These are phyloP conservation scores for Pachysandra terminalis DNA, from an alignment of 164 flowering plant species.

Conservation along the genomic window DNA sequence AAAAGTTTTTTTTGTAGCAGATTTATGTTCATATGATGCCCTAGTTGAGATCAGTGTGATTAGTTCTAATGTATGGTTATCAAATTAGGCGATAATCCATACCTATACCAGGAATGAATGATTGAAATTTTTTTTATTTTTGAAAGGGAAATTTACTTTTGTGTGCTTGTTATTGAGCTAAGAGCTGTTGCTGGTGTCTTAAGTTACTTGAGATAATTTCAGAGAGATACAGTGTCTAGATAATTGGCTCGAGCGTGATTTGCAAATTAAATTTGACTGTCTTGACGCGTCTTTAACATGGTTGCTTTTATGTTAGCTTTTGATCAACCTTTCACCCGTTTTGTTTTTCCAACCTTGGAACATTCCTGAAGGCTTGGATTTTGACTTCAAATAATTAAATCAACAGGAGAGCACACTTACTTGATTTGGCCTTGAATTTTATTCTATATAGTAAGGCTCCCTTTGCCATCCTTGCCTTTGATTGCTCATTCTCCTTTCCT, in stretches of 20 bases:
- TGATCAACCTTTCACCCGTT: too few species aligned
- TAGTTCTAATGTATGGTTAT: background rate
- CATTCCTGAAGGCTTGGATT: background rate
- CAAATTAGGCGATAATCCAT: background rate
- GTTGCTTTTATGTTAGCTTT: background rate
- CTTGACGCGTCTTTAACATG: background rate
- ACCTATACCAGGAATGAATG: too few species aligned
- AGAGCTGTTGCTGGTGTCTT: background rate
- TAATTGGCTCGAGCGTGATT: background rate
- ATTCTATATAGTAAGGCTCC: too few species aligned
- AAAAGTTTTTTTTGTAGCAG: background rate
- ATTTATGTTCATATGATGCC: background rate
- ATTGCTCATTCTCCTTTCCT: too few species aligned
- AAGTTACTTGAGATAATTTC: background rate
- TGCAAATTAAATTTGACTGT: background rate
- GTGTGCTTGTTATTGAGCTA: background rate
- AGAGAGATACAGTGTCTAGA: background rate
- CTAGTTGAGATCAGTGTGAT: conserved; percentile 1
- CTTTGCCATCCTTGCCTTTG: too few species aligned
- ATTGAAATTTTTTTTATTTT: too few species aligned
- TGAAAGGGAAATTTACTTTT: background rate
- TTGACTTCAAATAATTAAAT: too few species aligned
- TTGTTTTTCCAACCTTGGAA: background rate
- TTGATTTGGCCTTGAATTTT: too few species aligned
- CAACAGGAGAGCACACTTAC: too few species aligned